phyloP scores from a whole-genome alignment of 805 yeast genomes.

The Candida jianshihensis region DNA sequence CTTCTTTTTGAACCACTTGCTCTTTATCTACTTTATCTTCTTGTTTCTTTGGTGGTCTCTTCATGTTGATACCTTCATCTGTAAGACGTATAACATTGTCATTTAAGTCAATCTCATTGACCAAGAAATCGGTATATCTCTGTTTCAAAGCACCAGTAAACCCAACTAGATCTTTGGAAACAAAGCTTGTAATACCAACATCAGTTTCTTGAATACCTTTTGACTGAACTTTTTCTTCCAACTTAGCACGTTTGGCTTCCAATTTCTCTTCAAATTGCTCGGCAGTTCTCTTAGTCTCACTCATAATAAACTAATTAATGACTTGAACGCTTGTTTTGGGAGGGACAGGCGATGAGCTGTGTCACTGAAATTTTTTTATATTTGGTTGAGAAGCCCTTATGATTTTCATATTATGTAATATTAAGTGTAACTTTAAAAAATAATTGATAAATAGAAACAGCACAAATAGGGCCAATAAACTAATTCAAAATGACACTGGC shows the following conservation, averaged over 20 bases:
- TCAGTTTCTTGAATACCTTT: constrained; percentile 60
- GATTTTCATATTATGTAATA: no score
- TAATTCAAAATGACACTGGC: no score
- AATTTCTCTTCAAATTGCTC: constrained; percentile 12
- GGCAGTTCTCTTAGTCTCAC: constrained; percentile 17
- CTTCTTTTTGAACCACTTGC: constrained; percentile 10
- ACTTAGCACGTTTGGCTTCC: constrained; percentile 17
- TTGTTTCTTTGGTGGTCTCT: constrained; percentile 4
- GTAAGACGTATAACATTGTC: constrained; percentile 69
- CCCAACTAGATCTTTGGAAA: constrained; percentile 50
- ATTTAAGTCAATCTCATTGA: constrained; percentile 69
- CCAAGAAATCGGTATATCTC: constrained; percentile 88
- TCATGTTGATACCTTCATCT: constrained; percentile 55
- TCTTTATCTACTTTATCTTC: neutral
- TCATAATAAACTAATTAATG: constrained; percentile 2
- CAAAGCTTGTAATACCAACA: constrained; percentile 80
- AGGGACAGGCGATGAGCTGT: constrained; percentile 3
- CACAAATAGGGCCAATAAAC: no score
- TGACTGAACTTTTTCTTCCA: constrained; percentile 4
- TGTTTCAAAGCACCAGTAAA: constrained; percentile 79
- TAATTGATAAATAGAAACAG: no score
- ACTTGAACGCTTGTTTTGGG: neutral
- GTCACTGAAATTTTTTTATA: constrained; percentile 4
- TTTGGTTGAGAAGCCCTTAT: no score
- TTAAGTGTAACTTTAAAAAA: no score